Evolutionary conservation across 768 basidiomycete genomes (phyloP).

Genomic region (Amanita pseudoporphyria): DNA sequence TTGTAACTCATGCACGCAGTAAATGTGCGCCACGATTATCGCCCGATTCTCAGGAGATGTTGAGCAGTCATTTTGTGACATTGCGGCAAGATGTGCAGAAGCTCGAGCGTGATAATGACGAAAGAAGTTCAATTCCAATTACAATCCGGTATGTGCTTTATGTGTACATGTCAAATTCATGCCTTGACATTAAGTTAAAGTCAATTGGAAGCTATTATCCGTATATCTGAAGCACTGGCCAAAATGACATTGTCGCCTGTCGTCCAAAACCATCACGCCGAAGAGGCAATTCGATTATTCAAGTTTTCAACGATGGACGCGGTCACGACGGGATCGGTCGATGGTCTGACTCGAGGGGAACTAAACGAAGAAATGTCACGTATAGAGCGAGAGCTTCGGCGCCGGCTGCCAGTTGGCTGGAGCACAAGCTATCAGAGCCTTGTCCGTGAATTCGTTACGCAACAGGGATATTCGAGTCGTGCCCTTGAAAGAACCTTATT

Average conservation of each 20-base stretch:
- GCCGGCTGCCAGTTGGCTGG: slow-evolving; percentile 89
- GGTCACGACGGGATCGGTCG: slow-evolving; percentile 87
- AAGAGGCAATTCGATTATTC: slow-evolving; percentile 96
- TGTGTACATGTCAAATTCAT: neutral
- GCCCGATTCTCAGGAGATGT: slow-evolving; percentile 89
- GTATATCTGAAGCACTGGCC: slow-evolving; percentile 94
- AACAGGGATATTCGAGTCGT: slow-evolving; percentile 85
- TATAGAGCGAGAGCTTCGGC: slow-evolving; percentile 80
- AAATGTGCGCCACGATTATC: slow-evolving; percentile 96
- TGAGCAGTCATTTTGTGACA: slow-evolving; percentile 91
- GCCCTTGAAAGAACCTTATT: slow-evolving; percentile 88
- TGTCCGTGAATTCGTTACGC: slow-evolving; percentile 85
- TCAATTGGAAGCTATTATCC: slow-evolving; percentile 97
- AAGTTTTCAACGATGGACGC: slow-evolving; percentile 99
- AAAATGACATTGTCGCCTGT: slow-evolving; percentile 85
- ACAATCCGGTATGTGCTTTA: slow-evolving; percentile 76
- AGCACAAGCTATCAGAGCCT: slow-evolving; percentile 93
- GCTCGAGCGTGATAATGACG: slow-evolving; percentile 94
- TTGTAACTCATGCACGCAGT: slow-evolving; percentile 27
- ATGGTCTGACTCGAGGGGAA: slow-evolving; percentile 86
- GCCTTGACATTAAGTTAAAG: slow-evolving; percentile 19
- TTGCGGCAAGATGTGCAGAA: slow-evolving; percentile 91
- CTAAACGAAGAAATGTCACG: slow-evolving; percentile 87
- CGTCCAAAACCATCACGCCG: slow-evolving; percentile 89
- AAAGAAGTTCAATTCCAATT: slow-evolving; percentile 96